These are phyloP conservation scores for Pharus latifolius DNA, from an alignment of 176 grass and related monocot species.

Conservation along the genomic window DNA sequence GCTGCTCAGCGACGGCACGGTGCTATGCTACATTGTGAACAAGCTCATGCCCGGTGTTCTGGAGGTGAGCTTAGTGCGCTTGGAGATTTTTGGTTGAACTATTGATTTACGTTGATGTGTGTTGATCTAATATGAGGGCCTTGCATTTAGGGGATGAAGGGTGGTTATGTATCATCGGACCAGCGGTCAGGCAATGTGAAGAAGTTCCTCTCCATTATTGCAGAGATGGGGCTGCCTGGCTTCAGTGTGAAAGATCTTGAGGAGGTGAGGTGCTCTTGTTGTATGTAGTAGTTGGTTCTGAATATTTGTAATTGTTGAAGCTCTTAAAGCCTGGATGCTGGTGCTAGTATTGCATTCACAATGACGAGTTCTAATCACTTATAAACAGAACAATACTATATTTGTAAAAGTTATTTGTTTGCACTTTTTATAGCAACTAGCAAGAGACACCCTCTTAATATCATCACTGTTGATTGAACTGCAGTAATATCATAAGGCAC, in stretches of 20 bases:
- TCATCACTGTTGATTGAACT: not conserved
- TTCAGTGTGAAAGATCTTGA: conserved; percentile 71
- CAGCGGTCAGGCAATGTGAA: conserved; percentile 42
- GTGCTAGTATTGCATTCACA: not conserved
- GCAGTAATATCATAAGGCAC: not conserved
- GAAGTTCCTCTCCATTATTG: conserved; percentile 64
- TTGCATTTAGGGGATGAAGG: conserved; percentile 36
- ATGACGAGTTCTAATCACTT: not conserved
- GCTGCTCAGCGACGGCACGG: conserved; percentile 50
- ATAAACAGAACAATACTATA: not conserved
- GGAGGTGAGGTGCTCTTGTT: conserved; percentile 39
- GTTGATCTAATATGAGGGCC: not conserved
- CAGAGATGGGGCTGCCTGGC: conserved; percentile 52
- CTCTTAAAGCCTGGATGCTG: not conserved
- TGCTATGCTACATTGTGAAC: conserved; percentile 42
- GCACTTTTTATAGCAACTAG: not conserved
- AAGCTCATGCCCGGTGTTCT: conserved; percentile 37
- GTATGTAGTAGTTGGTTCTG: not conserved
- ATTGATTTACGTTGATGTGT: not conserved
- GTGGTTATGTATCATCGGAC: conserved; percentile 24
- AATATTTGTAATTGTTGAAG: not conserved
- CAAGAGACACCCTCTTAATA: not conserved
- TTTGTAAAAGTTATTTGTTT: not conserved
- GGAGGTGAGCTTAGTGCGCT: conserved; percentile 17
- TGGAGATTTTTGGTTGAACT: not conserved